Base-by-base conservation (phyloP, 2,329 filamentous ascomycete species). In the Stagonosporopsis cucurbitacearum region DNA sequence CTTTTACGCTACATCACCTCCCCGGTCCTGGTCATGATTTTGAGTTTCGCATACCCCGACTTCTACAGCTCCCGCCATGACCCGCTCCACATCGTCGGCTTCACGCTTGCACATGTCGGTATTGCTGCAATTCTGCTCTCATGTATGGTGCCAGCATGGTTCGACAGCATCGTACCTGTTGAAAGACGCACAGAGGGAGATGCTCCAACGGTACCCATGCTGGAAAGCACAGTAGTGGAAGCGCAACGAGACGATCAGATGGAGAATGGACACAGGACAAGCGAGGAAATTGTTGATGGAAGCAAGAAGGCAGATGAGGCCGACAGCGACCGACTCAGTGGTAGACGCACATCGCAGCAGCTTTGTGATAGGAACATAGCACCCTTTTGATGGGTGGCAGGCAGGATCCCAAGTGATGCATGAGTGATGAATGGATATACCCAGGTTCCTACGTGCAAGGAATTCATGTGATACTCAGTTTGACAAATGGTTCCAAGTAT, bases 81-180 rank as follows among this genome's bases (percentile, higher is more conserved):
- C 19, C 43, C 55, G 1, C 36, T 58, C 4, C 36, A 52, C 17
- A 54, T 59, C 23, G 39, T 59, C 12, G 47, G 41, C 13, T 54
- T 59, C 17, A 25, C 40, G 5, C 19, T 65, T 76, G 0, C 67
- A 82, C 0, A 71, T 83, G 49, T 82, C 17, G 75, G 30, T 15
- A 43, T 50, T 6, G 30, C 25, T 25, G 11, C 33, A 2, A 28
- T 36, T n/a, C 6, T 36, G 2, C 19, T 41, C 19, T 49, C 23
- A 8, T 44, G 17, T 13, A 3, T 32, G 5, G 22, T 37, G 3
- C 25, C 39, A 7, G 13, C 7, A 8, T 37, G 15, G 28, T 23
- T 44, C 13, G 23, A 44, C 12, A 6, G n/a, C 12, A 30, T 37
- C 9, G 23, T 44, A 15, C 19, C 19, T 12, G 17, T 19, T 2